phyloP scores from a whole-genome alignment of 345 rosid genomes.

The Psidium guajava region DNA sequence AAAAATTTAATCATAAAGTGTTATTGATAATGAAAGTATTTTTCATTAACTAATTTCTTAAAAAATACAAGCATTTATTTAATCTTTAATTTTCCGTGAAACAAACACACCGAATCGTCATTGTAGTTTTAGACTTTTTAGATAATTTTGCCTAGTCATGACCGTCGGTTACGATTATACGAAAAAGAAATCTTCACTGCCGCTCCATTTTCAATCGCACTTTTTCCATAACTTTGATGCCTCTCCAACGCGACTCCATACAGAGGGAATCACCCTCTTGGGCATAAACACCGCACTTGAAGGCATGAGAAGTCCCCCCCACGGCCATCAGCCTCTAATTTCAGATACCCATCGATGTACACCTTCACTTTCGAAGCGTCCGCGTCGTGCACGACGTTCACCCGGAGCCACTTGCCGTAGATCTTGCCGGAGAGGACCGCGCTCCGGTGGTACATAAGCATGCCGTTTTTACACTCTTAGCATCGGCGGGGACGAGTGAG shows the following conservation, averaged over 20 bases:
- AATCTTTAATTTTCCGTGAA: no score
- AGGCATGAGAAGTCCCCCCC: constrained; percentile 17
- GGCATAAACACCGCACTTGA: constrained; percentile 23
- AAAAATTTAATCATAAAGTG: no score
- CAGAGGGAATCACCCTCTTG: constrained; percentile 4
- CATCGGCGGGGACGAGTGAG: constrained; percentile 11
- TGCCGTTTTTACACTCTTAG: constrained; percentile 25
- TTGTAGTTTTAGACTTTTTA: no score
- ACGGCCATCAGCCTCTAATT: constrained; percentile 6
- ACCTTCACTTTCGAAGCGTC: constrained; percentile 6
- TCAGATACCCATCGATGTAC: constrained; percentile 17
- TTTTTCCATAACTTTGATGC: constrained; percentile 7
- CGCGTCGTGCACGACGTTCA: constrained; percentile 27
- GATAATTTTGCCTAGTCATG: not conserved
- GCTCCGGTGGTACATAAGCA: constrained; percentile 10
- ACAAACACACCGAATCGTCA: no score
- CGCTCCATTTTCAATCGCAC: not conserved
- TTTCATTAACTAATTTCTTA: no score
- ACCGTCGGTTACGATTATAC: not conserved
- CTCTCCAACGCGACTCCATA: constrained; percentile 36
- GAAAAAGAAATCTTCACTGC: not conserved
- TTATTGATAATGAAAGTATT: no score
- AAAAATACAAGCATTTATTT: no score
- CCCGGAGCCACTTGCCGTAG: constrained; percentile 17
- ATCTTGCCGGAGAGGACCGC: constrained; percentile 3